phyloP scores from a whole-genome alignment of 345 rosid genomes.

The Cardiospermum halicacabum region DNA sequence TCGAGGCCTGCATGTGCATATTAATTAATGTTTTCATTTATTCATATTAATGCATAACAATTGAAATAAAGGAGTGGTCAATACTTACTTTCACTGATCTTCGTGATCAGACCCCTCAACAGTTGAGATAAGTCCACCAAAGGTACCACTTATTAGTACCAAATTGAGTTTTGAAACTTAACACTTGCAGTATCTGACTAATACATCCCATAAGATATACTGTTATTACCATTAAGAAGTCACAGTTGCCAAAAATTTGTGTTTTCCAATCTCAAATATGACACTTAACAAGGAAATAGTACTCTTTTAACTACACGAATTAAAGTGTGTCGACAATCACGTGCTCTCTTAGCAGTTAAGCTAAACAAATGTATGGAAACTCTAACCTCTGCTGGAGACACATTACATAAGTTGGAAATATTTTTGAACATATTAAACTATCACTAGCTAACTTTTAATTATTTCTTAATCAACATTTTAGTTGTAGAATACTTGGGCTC shows the following conservation, averaged over 20 bases:
- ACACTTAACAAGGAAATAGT: too few relatives aligned
- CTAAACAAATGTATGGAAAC: too few relatives aligned
- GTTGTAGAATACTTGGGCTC: too few relatives aligned
- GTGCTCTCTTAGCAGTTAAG: too few relatives aligned
- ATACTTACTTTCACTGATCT: slow-evolving; percentile 90
- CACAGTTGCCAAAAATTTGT: slow-evolving; percentile 9
- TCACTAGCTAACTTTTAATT: too few relatives aligned
- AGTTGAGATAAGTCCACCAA: slow-evolving; percentile 88
- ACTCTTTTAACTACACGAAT: too few relatives aligned
- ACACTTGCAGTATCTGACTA: slow-evolving; percentile 93
- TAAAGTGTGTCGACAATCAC: too few relatives aligned
- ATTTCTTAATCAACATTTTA: too few relatives aligned
- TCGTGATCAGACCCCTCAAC: slow-evolving; percentile 88
- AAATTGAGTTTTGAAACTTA: slow-evolving; percentile 77
- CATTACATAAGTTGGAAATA: too few relatives aligned
- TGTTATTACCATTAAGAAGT: background rate
- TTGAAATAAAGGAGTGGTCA: slow-evolving; percentile 5
- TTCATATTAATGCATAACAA: background rate
- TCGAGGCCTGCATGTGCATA: slow-evolving; percentile 61
- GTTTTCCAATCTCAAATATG: background rate
- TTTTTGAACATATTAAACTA: too few relatives aligned
- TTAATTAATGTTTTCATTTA: background rate
- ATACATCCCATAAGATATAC: slow-evolving; percentile 5
- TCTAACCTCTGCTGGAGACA: too few relatives aligned
- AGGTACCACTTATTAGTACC: slow-evolving; percentile 82